These are phyloP conservation scores for Amanita inopinata DNA, from an alignment of 768 basidiomycete species.

Conservation along the genomic window DNA sequence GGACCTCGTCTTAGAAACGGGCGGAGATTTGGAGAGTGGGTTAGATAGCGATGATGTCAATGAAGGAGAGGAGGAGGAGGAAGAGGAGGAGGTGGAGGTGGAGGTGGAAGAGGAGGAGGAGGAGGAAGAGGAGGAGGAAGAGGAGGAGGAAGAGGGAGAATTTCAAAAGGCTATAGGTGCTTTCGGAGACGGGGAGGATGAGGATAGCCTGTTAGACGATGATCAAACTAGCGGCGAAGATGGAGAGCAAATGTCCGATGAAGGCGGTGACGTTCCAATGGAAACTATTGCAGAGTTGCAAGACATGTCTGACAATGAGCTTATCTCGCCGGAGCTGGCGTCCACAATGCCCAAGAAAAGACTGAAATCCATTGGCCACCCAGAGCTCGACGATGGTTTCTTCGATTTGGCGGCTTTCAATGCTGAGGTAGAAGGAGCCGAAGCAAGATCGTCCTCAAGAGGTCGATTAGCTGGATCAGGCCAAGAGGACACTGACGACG, in stretches of 20 bases:
- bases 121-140: conserved; percentile 12
- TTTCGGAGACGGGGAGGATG: neutral
- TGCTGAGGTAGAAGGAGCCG: conserved; percentile 69
- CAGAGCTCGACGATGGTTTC: conserved; percentile 78
- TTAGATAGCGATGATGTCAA: conserved; percentile 20
- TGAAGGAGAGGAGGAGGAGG: conserved; percentile 21
- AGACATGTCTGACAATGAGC: conserved; percentile 25
- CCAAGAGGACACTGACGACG: conserved; percentile 46
- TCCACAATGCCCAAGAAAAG: conserved; percentile 20
- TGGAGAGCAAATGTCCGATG: conserved; percentile 13
- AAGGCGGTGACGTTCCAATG: conserved; percentile 16
- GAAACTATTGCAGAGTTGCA: conserved; percentile 20
- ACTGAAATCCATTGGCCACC: conserved; percentile 8
- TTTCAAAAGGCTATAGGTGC: neutral
- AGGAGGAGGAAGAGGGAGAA: conserved; percentile 3
- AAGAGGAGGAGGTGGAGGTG: conserved; percentile 13
- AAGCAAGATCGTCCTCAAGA: conserved; percentile 49
- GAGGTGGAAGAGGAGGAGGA: conserved; percentile 14
- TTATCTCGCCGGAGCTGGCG: conserved; percentile 15
- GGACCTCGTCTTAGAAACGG: conserved; percentile 52
- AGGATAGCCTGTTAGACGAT: conserved; percentile 5
- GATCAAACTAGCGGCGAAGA: conserved; percentile 14
- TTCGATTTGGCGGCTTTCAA: conserved; percentile 88
- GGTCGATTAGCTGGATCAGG: conserved; percentile 43
- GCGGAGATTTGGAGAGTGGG: conserved; percentile 18